These are phyloP conservation scores for Saururus chinensis DNA, from an alignment of 164 flowering plant species.

Conservation along the genomic window DNA sequence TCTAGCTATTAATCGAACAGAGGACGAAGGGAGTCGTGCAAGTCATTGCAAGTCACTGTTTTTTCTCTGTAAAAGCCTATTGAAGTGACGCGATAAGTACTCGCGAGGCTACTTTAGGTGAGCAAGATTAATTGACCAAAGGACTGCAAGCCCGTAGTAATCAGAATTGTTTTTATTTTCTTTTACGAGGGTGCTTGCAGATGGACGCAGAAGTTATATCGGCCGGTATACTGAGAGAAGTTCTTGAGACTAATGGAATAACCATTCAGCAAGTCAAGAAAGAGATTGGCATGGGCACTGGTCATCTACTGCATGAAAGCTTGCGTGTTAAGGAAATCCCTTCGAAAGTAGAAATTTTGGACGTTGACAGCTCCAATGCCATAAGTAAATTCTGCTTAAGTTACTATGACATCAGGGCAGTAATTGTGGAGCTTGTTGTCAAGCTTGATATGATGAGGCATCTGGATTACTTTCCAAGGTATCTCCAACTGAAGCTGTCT, in stretches of 20 bases:
- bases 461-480: constrained; percentile 62
- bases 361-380: constrained; percentile 59
- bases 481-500: constrained; percentile 55
- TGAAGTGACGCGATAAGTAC: too few species aligned
- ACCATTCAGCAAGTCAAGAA: constrained; percentile 39
- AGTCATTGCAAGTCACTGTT: too few species aligned
- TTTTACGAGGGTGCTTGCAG: constrained; percentile 27
- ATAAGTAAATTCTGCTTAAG: constrained; percentile 75
- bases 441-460: constrained; percentile 84
- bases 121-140: not conserved
- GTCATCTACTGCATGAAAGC: constrained; percentile 72
- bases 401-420: constrained; percentile 69
- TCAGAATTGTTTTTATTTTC: constrained; percentile 2
- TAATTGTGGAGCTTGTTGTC: constrained; percentile 59
- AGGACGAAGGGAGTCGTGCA: too few species aligned
- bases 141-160: not conserved
- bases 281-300: constrained; percentile 52
- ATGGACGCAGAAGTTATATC: constrained; percentile 97
- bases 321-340: constrained; percentile 52
- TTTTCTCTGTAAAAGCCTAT: too few species aligned
- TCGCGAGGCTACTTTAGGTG: too few species aligned
- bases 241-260: constrained; percentile 49
- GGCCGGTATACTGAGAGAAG: constrained; percentile 60
- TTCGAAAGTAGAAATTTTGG: constrained; percentile 44
- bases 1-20: too few species aligned